Percentiles rank a stretch among this genome's conserved stretches.
Evolutionary conservation across 371 early-diverging fungal species (phyloP).

Genomic region (Syncephalastrum racemosum): DNA sequence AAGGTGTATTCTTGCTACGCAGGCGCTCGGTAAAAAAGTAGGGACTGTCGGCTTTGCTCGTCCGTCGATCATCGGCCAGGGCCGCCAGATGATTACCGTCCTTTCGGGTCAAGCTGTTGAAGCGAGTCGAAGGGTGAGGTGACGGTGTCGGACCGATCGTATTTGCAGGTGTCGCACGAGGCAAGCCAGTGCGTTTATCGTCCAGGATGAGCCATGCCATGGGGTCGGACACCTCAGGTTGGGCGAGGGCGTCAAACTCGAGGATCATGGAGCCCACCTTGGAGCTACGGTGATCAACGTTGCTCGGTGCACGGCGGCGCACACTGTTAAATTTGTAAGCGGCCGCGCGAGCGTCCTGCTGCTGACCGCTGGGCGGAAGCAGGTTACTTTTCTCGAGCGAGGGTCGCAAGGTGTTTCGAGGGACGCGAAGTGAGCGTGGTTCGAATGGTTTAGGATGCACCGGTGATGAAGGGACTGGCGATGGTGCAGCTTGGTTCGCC

Average conservation of each 20-base stretch:
- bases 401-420: neutral
- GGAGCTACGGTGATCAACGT: slow-evolving; percentile 22
- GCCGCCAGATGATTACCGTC: slow-evolving; percentile 30
- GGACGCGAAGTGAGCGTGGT: neutral
- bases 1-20: slow-evolving; percentile 36
- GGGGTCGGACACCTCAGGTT: slow-evolving; percentile 26
- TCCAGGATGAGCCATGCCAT: slow-evolving; percentile 40
- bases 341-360: slow-evolving; percentile 28
- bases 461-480: too few relatives aligned
- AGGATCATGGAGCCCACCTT: slow-evolving; percentile 49
- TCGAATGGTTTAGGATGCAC: neutral
- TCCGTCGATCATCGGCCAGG: slow-evolving; percentile 20
- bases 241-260: slow-evolving; percentile 51
- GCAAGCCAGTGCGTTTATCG: slow-evolving; percentile 24
- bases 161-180: slow-evolving; percentile 2
- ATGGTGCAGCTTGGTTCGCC: too few relatives aligned
- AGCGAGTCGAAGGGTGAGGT: slow-evolving; percentile 3
- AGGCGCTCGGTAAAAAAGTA: slow-evolving; percentile 44
- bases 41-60: slow-evolving; percentile 35
- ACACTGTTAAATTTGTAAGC: slow-evolving; percentile 34
- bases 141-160: neutral
- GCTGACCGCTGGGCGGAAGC: neutral
- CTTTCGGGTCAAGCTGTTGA: slow-evolving; percentile 33
- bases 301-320: slow-evolving; percentile 15
- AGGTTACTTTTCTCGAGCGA: neutral